Conservation (phyloP, 768 basidiomycete genomes). For the Kwoniella pini region DNA sequence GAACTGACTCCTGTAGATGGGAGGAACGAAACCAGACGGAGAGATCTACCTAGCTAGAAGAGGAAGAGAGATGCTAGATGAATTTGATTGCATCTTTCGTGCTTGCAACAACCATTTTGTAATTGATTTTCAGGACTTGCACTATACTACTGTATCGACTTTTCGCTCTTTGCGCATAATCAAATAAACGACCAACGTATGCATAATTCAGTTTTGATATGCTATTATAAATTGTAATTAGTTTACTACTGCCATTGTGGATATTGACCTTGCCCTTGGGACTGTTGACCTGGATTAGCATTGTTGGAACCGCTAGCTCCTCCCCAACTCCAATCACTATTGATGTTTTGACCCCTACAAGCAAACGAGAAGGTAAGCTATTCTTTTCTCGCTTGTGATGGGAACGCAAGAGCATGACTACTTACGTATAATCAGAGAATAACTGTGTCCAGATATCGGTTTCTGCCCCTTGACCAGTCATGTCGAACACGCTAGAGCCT, state of each 20-base stretch:
- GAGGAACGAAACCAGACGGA: background rate
- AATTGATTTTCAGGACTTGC: too few relatives aligned
- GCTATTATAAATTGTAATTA: too few relatives aligned
- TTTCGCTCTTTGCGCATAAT: too few relatives aligned
- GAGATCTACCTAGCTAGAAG: background rate
- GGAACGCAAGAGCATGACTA: too few relatives aligned
- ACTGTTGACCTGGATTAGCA: background rate
- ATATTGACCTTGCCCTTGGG: background rate
- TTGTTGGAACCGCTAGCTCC: background rate
- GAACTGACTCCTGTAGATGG: conserved; percentile 8
- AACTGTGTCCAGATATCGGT: conserved; percentile 35
- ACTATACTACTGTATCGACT: too few relatives aligned
- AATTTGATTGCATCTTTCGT: too few relatives aligned
- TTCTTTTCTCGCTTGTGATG: too few relatives aligned
- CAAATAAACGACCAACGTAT: too few relatives aligned
- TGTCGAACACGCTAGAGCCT: conserved; percentile 8
- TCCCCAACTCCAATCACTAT: conserved; percentile 11
- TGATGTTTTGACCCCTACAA: conserved; percentile 10
- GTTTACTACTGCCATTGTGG: background rate
- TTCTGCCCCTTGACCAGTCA: conserved; percentile 12
- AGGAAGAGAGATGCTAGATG: too few relatives aligned
- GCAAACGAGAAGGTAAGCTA: background rate
- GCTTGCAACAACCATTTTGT: too few relatives aligned
- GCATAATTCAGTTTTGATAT: too few relatives aligned
- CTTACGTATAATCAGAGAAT: conserved; percentile 28